Conservation (phyloP, 345 rosid genomes). For the Eucalyptus pumila region DNA sequence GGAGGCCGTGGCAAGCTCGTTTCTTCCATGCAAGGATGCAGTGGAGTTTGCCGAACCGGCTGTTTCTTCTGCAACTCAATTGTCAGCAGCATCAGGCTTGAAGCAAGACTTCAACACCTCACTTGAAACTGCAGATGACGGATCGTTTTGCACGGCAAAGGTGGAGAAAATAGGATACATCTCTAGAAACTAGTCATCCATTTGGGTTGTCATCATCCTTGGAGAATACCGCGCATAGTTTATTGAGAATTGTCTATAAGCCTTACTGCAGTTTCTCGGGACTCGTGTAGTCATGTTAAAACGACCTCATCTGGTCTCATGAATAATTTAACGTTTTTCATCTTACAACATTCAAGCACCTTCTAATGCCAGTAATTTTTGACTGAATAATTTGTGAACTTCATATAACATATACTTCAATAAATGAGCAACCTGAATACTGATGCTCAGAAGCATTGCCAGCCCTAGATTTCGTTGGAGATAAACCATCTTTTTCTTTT, state of each 20-base stretch:
- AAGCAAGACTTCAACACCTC: neutral
- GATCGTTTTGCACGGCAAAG: neutral
- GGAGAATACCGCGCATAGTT: neutral
- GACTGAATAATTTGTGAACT: too few species aligned
- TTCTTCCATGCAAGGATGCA: neutral
- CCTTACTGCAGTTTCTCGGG: neutral
- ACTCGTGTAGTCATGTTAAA: too few species aligned
- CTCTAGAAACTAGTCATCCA: neutral
- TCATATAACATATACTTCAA: too few species aligned
- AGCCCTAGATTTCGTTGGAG: neutral
- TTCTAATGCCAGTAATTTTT: too few species aligned
- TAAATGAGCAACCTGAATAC: neutral
- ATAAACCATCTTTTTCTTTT: neutral
- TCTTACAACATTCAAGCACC: neutral
- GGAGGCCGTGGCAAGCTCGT: neutral
- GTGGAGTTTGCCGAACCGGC: neutral
- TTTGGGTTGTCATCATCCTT: neutral
- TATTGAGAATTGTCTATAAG: neutral
- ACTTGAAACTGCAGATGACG: neutral
- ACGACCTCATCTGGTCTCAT: neutral
- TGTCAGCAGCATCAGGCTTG: neutral
- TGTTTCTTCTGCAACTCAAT: neutral
- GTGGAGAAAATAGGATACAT: neutral
- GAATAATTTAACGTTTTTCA: too few species aligned
- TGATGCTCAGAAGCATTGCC: neutral